A percentile compares a stretch with the other conserved stretches of the same genome.
phyloP scores from a whole-genome alignment of 345 rosid genomes.

The Brassica nigra region DNA sequence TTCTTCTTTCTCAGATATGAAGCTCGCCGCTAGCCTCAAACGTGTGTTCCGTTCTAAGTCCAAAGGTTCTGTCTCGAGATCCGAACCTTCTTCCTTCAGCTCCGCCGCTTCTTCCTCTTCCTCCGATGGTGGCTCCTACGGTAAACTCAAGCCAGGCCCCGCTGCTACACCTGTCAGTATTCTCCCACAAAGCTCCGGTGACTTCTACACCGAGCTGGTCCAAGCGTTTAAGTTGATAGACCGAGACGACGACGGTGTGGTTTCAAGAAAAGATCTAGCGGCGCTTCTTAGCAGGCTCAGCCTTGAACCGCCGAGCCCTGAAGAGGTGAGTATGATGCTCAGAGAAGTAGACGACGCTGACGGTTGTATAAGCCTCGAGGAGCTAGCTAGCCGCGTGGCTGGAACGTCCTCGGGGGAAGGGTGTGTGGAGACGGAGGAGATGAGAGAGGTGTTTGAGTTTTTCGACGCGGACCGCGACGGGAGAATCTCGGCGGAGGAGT shows the following conservation, averaged over 20 bases:
- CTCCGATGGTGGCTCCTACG: slow-evolving; percentile 37
- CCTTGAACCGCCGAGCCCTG: slow-evolving; percentile 53
- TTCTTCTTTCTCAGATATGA: not conserved
- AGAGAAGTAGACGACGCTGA: slow-evolving; percentile 43
- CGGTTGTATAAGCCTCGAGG: slow-evolving; percentile 58
- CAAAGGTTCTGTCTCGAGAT: slow-evolving; percentile 48
- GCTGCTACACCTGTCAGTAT: slow-evolving; percentile 71
- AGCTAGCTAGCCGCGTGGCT: slow-evolving; percentile 50
- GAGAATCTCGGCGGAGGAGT: slow-evolving; percentile 83
- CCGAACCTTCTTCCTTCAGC: slow-evolving; percentile 63
- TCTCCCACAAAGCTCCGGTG: slow-evolving; percentile 36
- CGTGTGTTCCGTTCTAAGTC: slow-evolving; percentile 59
- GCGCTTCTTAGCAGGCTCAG: slow-evolving; percentile 63
- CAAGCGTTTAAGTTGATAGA: slow-evolving; percentile 61
- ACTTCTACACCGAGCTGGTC: slow-evolving; percentile 44
- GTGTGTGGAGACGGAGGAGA: slow-evolving; percentile 59
- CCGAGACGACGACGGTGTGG: slow-evolving; percentile 58
- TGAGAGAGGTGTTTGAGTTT: slow-evolving; percentile 67
- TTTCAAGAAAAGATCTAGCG: slow-evolving; percentile 65
- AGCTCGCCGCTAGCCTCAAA: slow-evolving; percentile 53
- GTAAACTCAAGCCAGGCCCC: slow-evolving; percentile 16
- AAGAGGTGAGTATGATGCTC: slow-evolving; percentile 65
- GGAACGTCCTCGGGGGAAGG: slow-evolving; percentile 48
- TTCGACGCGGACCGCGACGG: slow-evolving; percentile 91
- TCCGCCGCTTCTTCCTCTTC: slow-evolving; percentile 54